Evolutionary conservation across 1,284 basidiomycete species (phyloP), one percentile per base, ranked within the genome.

Genomic region (Leccinum pallidistipes): DNA sequence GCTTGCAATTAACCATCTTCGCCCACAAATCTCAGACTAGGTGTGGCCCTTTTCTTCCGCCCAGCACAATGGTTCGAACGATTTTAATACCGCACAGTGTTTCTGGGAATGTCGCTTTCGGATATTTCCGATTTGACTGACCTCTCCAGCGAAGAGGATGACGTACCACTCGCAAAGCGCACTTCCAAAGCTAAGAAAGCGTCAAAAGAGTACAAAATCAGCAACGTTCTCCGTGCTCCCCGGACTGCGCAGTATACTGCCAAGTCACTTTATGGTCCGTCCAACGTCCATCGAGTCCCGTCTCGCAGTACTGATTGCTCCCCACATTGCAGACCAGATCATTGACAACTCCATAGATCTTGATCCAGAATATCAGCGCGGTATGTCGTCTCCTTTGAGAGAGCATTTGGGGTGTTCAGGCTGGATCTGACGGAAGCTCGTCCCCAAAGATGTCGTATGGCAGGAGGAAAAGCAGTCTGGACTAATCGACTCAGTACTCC

Each of bases 301-400:
- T 9, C 11, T 51, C 24, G 9, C 5, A 27, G 34, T 18, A 32
- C 47, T 61, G 10, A 65, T 49, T n/a, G 3, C 14, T 52, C 51
- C 1, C 36, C 43, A 18, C 24, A 21, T 40, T 24, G 45, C 62
- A 83, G 82, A 83, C 65, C 78, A 82, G 67, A 80, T 85, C 55
- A 66, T 78, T 8, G 78, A 82, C 32, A 75, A 77, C 27, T 66
- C 71, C 18, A 80, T 85, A 54, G 74, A 83, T 60, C 72, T 84
- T 27, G 76, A 84, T 66, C 83, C 83, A 0, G 82, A 81, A 53
- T 84, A 84, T 68, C 82, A 84, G 63, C 74, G 83, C 70, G 83
- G 83, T 81, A 57, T 62, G 73, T 57, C 1, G 18, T 47, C 43
- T 18, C 47, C 8, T 34, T 45, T 29, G 16, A 12, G 24, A 47